Base-by-base conservation (phyloP, 495 filamentous ascomycete species). In the Filosporella fistucella region DNA sequence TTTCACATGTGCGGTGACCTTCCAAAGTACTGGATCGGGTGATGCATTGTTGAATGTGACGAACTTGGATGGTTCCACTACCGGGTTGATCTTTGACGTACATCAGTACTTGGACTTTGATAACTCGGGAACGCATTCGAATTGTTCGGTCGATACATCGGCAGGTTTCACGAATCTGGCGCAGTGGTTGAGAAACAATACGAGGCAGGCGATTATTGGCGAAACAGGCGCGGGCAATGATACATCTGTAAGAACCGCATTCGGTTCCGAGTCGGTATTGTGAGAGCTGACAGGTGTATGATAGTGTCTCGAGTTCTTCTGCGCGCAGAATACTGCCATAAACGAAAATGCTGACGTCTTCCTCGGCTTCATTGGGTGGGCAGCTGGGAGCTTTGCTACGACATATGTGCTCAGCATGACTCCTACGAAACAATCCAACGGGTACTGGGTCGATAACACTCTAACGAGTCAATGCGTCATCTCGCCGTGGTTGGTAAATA, bases 51-150 rank as follows among this genome's bases (percentile, higher is more conserved):
- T 58, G n/a, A 64, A 37, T 6, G 67, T 84, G 34, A 76, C 59
- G 24, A 81, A 84, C 55, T 72, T 68, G 4, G 75, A 80, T 54
- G 74, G 72, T 16, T 62, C 52, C 36, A 76, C 67, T 6, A 65
- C 66, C 34, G 73, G 76, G 53, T 64, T 83, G 16, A 62, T 81
- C 46, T 72, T 82, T 37, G 79, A 82, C 49, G 64, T 77, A 2
- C 72, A 76, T 55, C 61, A 74, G 45, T 83, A 81, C 56, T 68
- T 82, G 26, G 80, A 82, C 52, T 61, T 56, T 25, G 80, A 81
- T 55, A 69, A 72, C 55, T 72, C 66, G 17, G 80, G 77, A 18
- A 78, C 73, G 4, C 64, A 75, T 60, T 42, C 65, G 18, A 51
- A 66, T 17, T 82, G 79, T 62, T 74, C 76, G 46, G 63, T 74